Base-by-base conservation (phyloP, 129 eudicot species). In the Escallonia herrerae region DNA sequence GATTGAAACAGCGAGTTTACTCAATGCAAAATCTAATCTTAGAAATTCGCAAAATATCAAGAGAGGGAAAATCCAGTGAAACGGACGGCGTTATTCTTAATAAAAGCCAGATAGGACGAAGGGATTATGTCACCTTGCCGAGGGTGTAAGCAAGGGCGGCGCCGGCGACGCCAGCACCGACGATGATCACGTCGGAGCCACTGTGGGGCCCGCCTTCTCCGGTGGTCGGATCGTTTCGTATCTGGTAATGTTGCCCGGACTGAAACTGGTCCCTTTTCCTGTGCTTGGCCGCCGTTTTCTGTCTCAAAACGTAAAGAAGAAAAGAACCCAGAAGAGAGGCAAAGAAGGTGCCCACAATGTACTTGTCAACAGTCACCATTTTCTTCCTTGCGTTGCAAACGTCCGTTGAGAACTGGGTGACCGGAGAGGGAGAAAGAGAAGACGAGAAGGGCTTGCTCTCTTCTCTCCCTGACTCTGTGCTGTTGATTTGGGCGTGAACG, bases 151-250 rank as follows among this genome's bases (percentile, higher is more conserved):
- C 90, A 51, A 84, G 86, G 52, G 90, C 84, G 56, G 90, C 90
- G 33, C 90, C 90, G 40, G 86, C 72, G 51, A 84, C 86, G 52
- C 90, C 90, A 60, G 90, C 90, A 71, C 90, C 90, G 52, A 84
- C 87, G 58, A 84, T 72, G 39, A 84, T 75, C 62, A 84, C 82
- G 14, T 69, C 78, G 22, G 53, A 62, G 38, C 64, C 77, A 40
- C 22, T 58, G 48, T 40, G 67, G 15, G 11, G 12, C 2, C 66
- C 50, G 58, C 42, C 10, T 22, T 73, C 74, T 47, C 58, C 77
- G 7, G 56, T 60, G 55, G 58, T 61, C 61, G 68, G 41, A 40
- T 75, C 67, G 46, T 60, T 52, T 53, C 69, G 61, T 43, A 54
- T 53, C 49, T 52, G 69, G 52, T 10, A 44, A 22, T 22, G 33